A percentile compares a stretch with the other conserved stretches of the same genome.
These are phyloP conservation scores for Liriodendron chinense DNA, from an alignment of 164 flowering plant genomes.

Conservation along the genomic window DNA sequence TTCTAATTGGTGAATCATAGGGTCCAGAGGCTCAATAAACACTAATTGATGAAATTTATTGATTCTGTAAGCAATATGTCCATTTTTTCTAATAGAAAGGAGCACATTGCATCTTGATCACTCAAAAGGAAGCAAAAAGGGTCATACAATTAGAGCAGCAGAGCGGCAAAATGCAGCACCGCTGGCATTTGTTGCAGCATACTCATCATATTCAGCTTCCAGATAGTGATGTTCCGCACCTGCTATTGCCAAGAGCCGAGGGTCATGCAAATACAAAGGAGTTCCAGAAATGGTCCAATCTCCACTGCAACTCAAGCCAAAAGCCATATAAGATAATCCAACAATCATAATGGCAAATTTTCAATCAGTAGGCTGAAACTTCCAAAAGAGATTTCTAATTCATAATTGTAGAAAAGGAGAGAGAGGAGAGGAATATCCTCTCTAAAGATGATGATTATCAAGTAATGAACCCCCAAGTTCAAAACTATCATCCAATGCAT, in stretches of 20 bases:
- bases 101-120: background rate
- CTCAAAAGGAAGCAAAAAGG: background rate
- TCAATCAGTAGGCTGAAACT: background rate
- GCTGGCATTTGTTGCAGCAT: constrained; percentile 73
- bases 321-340: background rate
- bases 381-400: background rate
- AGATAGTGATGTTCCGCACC: constrained; percentile 80
- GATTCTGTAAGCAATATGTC: background rate
- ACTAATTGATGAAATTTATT: no score
- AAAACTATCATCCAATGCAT: background rate
- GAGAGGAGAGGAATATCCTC: no score
- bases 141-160: constrained; percentile 79
- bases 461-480: background rate
- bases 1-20: no score
- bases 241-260: constrained; percentile 89
- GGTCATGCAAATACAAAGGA: constrained; percentile 78
- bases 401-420: background rate
- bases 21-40: no score
- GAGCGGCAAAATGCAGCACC: constrained; percentile 97
- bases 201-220: constrained; percentile 90
- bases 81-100: background rate
- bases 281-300: constrained; percentile 88
- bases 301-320: constrained; percentile 47
- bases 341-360: background rate
- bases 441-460: background rate